A percentile compares a stretch with the other conserved stretches of the same genome.
Evolutionary conservation across 805 yeast species (phyloP).

Genomic region (Candida cerambycidarum): DNA sequence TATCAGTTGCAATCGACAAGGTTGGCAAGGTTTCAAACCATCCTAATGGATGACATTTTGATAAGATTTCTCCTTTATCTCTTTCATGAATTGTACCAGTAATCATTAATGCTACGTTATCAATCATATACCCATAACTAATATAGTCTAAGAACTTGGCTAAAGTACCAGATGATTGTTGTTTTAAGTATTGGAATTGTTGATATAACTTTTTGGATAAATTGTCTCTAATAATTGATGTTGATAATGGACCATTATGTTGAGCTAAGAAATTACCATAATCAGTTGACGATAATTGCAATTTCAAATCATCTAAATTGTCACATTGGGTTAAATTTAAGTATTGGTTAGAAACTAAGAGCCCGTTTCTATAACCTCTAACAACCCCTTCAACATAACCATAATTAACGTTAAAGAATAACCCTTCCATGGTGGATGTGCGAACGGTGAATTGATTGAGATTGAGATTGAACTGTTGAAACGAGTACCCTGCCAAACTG

Average conservation of each 20-base stretch:
- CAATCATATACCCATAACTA: slow-evolving; percentile 97
- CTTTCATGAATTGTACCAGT: slow-evolving; percentile 97
- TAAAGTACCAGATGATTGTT: slow-evolving; percentile 80
- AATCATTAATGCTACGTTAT: slow-evolving; percentile 91
- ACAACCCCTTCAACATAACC: slow-evolving; percentile 95
- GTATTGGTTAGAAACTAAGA: slow-evolving; percentile 76
- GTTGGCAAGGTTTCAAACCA: slow-evolving; percentile 99
- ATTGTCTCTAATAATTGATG: slow-evolving; percentile 80
- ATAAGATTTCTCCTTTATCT: slow-evolving; percentile 82
- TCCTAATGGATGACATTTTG: slow-evolving; percentile 94
- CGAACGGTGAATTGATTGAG: too few species aligned
- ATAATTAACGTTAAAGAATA: slow-evolving; percentile 82
- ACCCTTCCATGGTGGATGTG: slow-evolving; percentile 74
- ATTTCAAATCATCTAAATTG: slow-evolving; percentile 85
- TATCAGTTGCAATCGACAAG: slow-evolving; percentile 88
- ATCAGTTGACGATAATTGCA: slow-evolving; percentile 94
- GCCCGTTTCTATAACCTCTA: slow-evolving; percentile 88
- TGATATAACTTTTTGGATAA: slow-evolving; percentile 72
- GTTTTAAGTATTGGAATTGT: slow-evolving; percentile 81
- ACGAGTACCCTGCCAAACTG: too few species aligned
- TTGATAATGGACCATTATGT: slow-evolving; percentile 78
- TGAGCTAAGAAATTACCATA: slow-evolving; percentile 88
- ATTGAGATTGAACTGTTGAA: too few species aligned
- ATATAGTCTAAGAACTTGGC: slow-evolving; percentile 86
- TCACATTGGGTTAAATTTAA: slow-evolving; percentile 95